Percentiles rank a stretch among this genome's conserved stretches.
These are phyloP conservation scores for Annulohypoxylon truncatum DNA, from an alignment of 2,329 filamentous ascomycete species.

Conservation along the genomic window DNA sequence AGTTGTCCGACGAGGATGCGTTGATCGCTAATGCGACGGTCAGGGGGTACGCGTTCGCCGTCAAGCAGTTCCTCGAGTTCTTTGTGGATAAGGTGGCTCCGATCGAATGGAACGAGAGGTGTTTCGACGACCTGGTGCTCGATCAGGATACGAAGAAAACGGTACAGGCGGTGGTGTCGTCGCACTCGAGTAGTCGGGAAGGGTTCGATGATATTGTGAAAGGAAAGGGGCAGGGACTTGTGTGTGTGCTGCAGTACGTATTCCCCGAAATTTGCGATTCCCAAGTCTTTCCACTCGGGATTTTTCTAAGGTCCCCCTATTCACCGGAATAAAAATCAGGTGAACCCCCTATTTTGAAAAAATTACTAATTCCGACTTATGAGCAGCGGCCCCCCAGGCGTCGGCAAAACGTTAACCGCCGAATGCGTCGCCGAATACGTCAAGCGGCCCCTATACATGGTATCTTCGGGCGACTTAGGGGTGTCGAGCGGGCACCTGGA, in stretches of 20 bases:
- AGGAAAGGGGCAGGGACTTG: conserved; percentile 53
- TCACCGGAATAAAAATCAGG: neutral
- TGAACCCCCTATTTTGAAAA: neutral
- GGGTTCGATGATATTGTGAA: conserved; percentile 40
- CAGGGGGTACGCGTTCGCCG: conserved; percentile 49
- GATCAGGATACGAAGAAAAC: conserved; percentile 37
- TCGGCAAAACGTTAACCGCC: conserved; percentile 56
- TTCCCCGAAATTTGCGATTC: neutral
- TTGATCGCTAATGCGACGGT: conserved; percentile 45
- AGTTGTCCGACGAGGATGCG: conserved; percentile 47
- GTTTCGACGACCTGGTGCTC: conserved; percentile 43
- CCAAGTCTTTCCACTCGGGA: neutral
- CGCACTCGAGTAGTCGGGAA: conserved; percentile 26
- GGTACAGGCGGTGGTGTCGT: conserved; percentile 39
- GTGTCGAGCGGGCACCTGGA: conserved; percentile 44
- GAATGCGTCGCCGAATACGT: conserved; percentile 54
- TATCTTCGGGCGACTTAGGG: conserved; percentile 51
- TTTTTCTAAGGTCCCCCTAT: neutral
- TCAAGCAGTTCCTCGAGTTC: conserved; percentile 50
- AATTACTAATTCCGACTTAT: neutral
- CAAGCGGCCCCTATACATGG: conserved; percentile 51
- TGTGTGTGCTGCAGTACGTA: conserved; percentile 56
- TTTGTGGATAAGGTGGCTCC: conserved; percentile 38
- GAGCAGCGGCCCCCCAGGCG: conserved; percentile 56
- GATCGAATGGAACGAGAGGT: conserved; percentile 37